Conservation (phyloP, 2,329 filamentous ascomycete genomes). For the Fusarium subglutinans region DNA sequence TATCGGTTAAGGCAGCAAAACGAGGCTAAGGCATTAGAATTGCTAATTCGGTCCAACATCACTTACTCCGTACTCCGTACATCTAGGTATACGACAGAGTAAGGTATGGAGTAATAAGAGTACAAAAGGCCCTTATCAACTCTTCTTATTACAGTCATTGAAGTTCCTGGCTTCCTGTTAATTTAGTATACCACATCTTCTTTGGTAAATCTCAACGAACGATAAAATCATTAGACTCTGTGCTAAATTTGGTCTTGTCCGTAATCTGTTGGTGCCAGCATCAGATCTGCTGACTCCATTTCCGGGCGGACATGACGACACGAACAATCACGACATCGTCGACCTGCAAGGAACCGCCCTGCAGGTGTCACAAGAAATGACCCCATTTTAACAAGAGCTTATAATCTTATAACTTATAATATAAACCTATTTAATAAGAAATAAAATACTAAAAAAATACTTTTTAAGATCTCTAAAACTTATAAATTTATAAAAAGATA, state of each 20-base stretch:
- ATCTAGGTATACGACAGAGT: neutral
- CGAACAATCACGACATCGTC: constrained; percentile 26
- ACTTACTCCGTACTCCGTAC: neutral
- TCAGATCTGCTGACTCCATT: constrained; percentile 20
- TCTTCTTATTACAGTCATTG: neutral
- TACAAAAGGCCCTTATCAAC: neutral
- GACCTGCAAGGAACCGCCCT: constrained; percentile 34
- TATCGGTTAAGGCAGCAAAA: constrained; percentile 20
- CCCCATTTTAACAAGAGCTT: no score
- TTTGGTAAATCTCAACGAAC: neutral
- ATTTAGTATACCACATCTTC: neutral
- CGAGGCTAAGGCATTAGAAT: constrained; percentile 24
- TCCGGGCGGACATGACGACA: constrained; percentile 25
- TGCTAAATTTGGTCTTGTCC: neutral
- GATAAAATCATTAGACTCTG: neutral
- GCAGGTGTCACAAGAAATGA: no score
- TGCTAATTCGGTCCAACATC: neutral
- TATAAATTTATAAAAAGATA: no score
- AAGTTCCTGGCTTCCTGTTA: neutral
- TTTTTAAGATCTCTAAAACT: no score
- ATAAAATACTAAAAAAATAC: no score
- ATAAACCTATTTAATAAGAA: no score
- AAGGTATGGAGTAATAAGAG: neutral
- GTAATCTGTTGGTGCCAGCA: neutral
- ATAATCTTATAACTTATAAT: no score